These are phyloP conservation scores for Hypseocharis bilobata DNA, from an alignment of 441 rosid species.

Conservation along the genomic window DNA sequence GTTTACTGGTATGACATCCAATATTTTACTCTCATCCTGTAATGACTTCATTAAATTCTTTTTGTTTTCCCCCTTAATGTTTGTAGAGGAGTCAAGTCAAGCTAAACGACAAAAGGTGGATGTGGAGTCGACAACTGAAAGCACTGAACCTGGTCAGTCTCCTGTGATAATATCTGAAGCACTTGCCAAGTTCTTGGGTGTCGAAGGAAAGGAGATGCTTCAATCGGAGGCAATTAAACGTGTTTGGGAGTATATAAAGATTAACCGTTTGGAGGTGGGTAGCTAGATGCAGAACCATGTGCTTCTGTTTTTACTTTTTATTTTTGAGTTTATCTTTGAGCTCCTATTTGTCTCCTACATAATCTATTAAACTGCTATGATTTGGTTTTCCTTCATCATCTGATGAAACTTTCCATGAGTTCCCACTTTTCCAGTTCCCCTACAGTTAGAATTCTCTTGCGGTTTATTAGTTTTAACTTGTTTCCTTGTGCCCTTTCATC, in stretches of 20 bases:
- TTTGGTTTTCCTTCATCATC: neutral
- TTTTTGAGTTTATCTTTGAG: no score
- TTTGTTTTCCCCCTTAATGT: neutral
- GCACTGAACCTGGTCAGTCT: constrained; percentile 31
- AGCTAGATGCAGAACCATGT: neutral
- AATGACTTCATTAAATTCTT: neutral
- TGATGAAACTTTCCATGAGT: neutral
- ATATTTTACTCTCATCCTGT: neutral
- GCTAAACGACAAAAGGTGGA: constrained; percentile 61
- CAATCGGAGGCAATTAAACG: constrained; percentile 34
- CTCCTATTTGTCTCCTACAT: no score
- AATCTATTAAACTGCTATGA: neutral
- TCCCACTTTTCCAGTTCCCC: neutral
- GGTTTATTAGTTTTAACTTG: neutral
- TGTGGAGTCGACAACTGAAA: constrained; percentile 38
- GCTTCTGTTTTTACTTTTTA: neutral
- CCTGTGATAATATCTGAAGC: constrained; percentile 44
- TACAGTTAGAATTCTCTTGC: neutral
- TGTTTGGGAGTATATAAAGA: constrained; percentile 60
- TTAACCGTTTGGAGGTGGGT: constrained; percentile 50
- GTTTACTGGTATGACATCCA: neutral
- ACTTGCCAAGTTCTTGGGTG: constrained; percentile 52
- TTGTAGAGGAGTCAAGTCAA: constrained; percentile 18
- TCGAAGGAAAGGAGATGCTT: constrained; percentile 48
- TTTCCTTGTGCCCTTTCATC: neutral